Evolutionary conservation across 2,329 filamentous ascomycete genomes (phyloP).

Genomic region (Trichoderma cornu-damae): DNA sequence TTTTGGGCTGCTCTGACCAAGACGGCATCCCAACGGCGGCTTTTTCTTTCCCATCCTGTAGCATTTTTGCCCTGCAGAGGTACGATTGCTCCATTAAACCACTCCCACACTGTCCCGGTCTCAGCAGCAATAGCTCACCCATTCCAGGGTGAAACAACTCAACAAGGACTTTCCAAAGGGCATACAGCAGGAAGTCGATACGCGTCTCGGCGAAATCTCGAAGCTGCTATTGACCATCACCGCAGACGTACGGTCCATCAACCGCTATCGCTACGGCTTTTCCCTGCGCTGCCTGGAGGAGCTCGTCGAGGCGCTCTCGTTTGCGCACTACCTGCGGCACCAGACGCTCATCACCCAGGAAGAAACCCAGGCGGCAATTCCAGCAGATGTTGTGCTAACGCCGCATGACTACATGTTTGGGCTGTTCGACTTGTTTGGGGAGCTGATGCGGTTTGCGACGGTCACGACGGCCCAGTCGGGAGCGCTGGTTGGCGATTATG

Average conservation of each 20-base stretch:
- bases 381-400: conserved; percentile 58
- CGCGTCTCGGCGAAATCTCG: conserved; percentile 65
- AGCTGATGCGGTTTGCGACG: conserved; percentile 95
- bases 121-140: background rate
- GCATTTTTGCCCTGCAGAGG: conserved; percentile 40
- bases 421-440: conserved; percentile 88
- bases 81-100: conserved; percentile 21
- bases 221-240: conserved; percentile 63
- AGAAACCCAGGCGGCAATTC: conserved; percentile 50
- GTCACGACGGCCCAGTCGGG: conserved; percentile 76
- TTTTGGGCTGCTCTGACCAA: too few relatives aligned
- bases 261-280: conserved; percentile 74
- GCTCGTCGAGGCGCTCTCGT: conserved; percentile 85
- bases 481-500: conserved; percentile 38
- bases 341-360: conserved; percentile 68
- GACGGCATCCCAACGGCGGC: background rate
- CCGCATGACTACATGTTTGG: conserved; percentile 85
- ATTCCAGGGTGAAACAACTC: conserved; percentile 56
- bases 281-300: conserved; percentile 87
- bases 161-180: conserved; percentile 59
- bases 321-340: conserved; percentile 77
- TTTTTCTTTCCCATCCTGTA: conserved; percentile 20
- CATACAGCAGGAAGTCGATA: conserved; percentile 64
- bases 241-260: conserved; percentile 69
- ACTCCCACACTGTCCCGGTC: too few relatives aligned